Percentiles rank a stretch among this genome's conserved stretches.
These are phyloP conservation scores for Somion occarium DNA, from an alignment of 1,284 basidiomycete genomes.

Conservation along the genomic window DNA sequence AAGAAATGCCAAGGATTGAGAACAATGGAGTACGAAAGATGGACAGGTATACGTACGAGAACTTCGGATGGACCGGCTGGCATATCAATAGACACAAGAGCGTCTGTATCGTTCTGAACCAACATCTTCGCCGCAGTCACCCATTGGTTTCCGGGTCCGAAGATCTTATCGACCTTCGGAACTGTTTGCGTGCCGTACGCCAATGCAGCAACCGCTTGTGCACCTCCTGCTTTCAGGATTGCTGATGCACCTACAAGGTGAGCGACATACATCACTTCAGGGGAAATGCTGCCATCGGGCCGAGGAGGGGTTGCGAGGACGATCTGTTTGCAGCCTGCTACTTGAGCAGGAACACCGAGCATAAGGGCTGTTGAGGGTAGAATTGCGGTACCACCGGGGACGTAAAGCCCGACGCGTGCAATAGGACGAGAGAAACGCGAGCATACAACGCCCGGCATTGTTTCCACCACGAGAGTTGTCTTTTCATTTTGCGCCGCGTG, in stretches of 20 bases:
- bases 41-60: slow-evolving; percentile 54
- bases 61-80: slow-evolving; percentile 98
- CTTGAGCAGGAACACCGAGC: slow-evolving; percentile 97
- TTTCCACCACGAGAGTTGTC: slow-evolving; percentile 81
- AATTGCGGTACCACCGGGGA: slow-evolving; percentile 96
- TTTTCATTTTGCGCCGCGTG: slow-evolving; percentile 80
- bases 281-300: slow-evolving; percentile 84
- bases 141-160: slow-evolving; percentile 99
- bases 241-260: slow-evolving; percentile 83
- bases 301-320: slow-evolving; percentile 95
- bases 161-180: slow-evolving; percentile 99
- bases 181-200: slow-evolving; percentile 95
- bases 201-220: slow-evolving; percentile 95
- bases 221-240: slow-evolving; percentile 92
- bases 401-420: slow-evolving; percentile 93
- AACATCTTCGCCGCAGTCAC: slow-evolving; percentile 99
- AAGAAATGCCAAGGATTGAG: background rate
- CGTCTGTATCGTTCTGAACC: slow-evolving; percentile 98
- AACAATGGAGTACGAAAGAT: background rate
- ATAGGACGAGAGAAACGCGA: slow-evolving; percentile 93
- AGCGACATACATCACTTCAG: slow-evolving; percentile 95
- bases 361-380: slow-evolving; percentile 97
- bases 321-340: slow-evolving; percentile 91
- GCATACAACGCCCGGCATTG: slow-evolving; percentile 97
- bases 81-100: slow-evolving; percentile 97